Evolutionary conservation across 2,329 filamentous ascomycete species (phyloP).

Genomic region (Plectosphaerella plurivora): DNA sequence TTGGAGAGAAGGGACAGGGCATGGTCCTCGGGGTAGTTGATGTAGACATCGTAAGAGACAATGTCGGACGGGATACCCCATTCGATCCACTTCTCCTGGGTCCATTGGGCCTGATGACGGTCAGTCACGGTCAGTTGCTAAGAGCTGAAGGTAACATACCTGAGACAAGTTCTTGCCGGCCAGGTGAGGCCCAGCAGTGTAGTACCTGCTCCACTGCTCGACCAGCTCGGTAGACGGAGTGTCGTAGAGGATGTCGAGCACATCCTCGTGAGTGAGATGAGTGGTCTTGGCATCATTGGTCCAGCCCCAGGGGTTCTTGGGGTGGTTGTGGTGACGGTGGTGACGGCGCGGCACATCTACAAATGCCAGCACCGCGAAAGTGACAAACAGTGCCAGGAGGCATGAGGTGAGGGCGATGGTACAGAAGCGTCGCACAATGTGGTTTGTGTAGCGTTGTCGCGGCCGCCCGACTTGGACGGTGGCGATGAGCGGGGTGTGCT

Average conservation of each 20-base stretch:
- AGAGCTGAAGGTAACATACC: constrained; percentile 23
- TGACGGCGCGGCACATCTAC: constrained; percentile 32
- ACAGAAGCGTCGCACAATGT: constrained; percentile 61
- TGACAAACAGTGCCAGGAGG: constrained; percentile 44
- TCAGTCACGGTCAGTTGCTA: constrained; percentile 3
- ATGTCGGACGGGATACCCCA: constrained; percentile 64
- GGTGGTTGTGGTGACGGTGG: constrained; percentile 23
- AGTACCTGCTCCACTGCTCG: constrained; percentile 73
- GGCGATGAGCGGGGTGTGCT: constrained; percentile 64
- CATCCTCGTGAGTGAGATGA: constrained; percentile 39
- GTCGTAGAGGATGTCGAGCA: constrained; percentile 52
- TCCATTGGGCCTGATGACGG: constrained; percentile 60
- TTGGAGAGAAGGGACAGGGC: constrained; percentile 62
- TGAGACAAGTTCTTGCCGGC: constrained; percentile 75
- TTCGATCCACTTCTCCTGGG: constrained; percentile 65
- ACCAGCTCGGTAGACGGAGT: constrained; percentile 54
- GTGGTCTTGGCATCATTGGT: constrained; percentile 3
- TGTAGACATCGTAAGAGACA: constrained; percentile 68
- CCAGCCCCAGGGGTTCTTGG: constrained; percentile 14
- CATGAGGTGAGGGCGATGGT: constrained; percentile 56
- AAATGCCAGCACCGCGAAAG: constrained; percentile 44
- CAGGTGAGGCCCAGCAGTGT: constrained; percentile 70
- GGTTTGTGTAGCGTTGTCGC: constrained; percentile 53
- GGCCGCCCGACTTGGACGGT: constrained; percentile 52
- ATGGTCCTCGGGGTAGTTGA: constrained; percentile 73